Conservation (phyloP, 139 green algal species). For the Raphidocelis subcapitata region DNA sequence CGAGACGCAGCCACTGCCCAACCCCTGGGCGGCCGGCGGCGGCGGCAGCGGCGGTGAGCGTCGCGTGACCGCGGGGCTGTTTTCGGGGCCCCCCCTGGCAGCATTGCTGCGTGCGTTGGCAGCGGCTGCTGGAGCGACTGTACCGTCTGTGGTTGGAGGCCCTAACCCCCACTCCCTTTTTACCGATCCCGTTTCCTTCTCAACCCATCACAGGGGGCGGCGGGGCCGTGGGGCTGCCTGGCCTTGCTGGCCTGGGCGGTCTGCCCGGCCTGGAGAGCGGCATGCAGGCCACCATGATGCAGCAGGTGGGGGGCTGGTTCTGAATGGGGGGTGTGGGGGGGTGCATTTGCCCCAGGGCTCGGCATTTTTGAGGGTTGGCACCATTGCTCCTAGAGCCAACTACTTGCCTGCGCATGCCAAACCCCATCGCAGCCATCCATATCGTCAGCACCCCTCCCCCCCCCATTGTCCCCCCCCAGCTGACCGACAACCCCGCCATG, state of each 20-base stretch:
- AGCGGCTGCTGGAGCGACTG: too few relatives aligned
- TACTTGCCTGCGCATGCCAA: too few relatives aligned
- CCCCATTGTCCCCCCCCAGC: neutral
- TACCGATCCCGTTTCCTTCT: too few relatives aligned
- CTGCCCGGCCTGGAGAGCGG: constrained; percentile 9
- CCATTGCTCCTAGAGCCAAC: neutral
- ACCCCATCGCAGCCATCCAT: too few relatives aligned
- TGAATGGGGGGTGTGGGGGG: constrained; percentile 3
- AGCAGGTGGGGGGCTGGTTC: constrained; percentile 22
- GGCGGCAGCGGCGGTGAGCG: too few relatives aligned
- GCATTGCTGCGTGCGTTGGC: too few relatives aligned
- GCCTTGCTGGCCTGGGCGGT: constrained; percentile 9
- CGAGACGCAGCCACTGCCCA: constrained; percentile 89
- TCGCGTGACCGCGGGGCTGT: too few relatives aligned
- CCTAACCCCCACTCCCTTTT: too few relatives aligned
- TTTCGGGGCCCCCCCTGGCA: too few relatives aligned
- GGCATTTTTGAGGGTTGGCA: neutral
- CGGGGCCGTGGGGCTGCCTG: constrained; percentile 17
- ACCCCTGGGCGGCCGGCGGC: constrained; percentile 81
- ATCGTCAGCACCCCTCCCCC: too few relatives aligned
- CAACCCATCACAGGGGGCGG: too few relatives aligned
- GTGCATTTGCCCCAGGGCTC: neutral
- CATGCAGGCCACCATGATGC: constrained; percentile 11
- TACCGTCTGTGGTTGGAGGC: too few relatives aligned
- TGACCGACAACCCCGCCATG: constrained; percentile 61